phyloP scores from a whole-genome alignment of 2,329 filamentous ascomycete genomes.

The Thielaviopsis euricoi region DNA sequence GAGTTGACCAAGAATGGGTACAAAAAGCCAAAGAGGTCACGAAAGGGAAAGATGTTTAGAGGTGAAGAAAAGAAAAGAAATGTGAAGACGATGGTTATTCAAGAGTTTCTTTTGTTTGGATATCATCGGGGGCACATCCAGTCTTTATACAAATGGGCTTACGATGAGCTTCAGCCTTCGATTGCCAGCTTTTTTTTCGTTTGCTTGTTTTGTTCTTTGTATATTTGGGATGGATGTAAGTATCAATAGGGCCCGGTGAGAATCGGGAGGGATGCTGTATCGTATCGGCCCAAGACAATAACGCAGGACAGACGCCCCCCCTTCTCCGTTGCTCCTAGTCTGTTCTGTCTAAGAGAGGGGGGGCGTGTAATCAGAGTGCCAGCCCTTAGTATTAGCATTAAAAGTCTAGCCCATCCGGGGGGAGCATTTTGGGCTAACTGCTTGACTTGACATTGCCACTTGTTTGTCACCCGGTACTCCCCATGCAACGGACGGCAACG shows the following conservation, averaged over 20 bases:
- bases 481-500: background rate
- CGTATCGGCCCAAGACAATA: background rate
- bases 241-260: background rate
- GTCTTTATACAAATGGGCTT: conserved; percentile 9
- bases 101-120: background rate
- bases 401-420: no score
- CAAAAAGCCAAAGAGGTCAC: no score
- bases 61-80: background rate
- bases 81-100: conserved; percentile 2
- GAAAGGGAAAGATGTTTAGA: background rate
- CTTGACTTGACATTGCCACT: no score
- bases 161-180: background rate
- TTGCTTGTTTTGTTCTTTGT: background rate
- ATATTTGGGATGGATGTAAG: no score
- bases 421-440: no score
- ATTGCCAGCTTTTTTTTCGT: background rate
- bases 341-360: no score
- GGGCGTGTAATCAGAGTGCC: background rate
- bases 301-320: background rate
- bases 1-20: background rate
- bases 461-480: no score
- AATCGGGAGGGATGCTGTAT: conserved; percentile 1
- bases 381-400: background rate
- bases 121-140: background rate
- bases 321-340: no score